phyloP scores from a whole-genome alignment of 306 rosid species.

The Dalbergia cultrata region DNA sequence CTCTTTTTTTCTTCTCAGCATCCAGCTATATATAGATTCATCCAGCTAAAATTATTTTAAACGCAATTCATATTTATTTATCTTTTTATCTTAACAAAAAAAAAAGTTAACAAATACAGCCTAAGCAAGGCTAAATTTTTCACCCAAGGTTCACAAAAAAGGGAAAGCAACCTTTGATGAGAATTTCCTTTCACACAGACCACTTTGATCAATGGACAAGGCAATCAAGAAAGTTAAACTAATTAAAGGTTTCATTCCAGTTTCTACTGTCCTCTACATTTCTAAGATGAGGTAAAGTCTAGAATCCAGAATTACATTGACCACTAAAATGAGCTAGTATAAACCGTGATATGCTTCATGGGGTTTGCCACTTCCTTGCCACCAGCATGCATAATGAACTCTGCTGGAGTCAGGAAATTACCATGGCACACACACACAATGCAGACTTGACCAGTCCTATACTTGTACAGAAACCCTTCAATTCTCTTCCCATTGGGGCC shows the following conservation, averaged over 20 bases:
- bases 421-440: constrained; percentile 83
- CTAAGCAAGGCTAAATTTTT: too few species aligned
- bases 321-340: constrained; percentile 46
- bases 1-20: too few species aligned
- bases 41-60: too few species aligned
- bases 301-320: constrained; percentile 1
- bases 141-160: too few species aligned
- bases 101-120: too few species aligned
- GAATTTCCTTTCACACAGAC: too few species aligned
- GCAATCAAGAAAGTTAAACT: constrained; percentile 1
- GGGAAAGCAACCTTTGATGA: too few species aligned
- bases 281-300: constrained; percentile 35
- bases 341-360: constrained; percentile 67
- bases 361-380: constrained; percentile 66
- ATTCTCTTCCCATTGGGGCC: constrained; percentile 69
- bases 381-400: constrained; percentile 72
- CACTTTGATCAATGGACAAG: too few species aligned
- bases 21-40: too few species aligned
- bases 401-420: constrained; percentile 65
- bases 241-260: not conserved
- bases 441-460: constrained; percentile 57
- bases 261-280: constrained; percentile 10
- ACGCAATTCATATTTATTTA: too few species aligned
- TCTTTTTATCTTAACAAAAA: too few species aligned
- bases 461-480: constrained; percentile 72